phyloP scores from a whole-genome alignment of 2,329 filamentous ascomycete genomes.

The Fusarium sp. region DNA sequence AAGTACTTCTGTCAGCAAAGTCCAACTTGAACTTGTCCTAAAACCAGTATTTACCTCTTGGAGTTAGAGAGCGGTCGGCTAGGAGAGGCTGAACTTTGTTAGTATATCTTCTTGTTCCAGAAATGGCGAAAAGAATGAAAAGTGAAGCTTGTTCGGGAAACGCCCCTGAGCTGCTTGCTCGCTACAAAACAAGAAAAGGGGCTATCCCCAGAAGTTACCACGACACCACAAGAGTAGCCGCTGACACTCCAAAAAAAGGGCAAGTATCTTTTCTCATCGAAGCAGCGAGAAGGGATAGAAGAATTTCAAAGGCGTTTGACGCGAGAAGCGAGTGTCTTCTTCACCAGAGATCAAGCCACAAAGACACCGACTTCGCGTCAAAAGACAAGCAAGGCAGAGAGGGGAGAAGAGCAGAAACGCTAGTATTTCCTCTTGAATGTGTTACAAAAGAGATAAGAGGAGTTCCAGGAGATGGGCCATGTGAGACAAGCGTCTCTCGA shows the following conservation, averaged over 20 bases:
- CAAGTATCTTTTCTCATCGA: background rate
- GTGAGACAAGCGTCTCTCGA: background rate
- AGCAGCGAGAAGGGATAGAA: background rate
- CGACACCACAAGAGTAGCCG: background rate
- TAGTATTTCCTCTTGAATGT: background rate
- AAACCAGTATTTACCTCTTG: conserved; percentile 5
- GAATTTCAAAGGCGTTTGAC: background rate
- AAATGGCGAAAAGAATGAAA: background rate
- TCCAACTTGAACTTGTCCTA: no score
- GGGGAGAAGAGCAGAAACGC: background rate
- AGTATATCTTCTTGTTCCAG: background rate
- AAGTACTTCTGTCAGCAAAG: background rate
- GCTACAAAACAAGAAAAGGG: background rate
- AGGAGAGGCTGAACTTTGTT: background rate
- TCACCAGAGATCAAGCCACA: background rate
- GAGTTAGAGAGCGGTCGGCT: background rate
- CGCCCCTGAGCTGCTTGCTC: background rate
- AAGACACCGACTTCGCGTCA: background rate
- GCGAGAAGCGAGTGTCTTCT: background rate
- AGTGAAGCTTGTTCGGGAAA: background rate
- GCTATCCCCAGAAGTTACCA: background rate
- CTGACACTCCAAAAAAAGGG: no score
- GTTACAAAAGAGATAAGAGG: background rate
- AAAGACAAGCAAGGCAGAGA: background rate
- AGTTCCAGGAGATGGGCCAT: background rate